Percentiles rank a stretch among this genome's conserved stretches.
phyloP scores from a whole-genome alignment of 169 alveolate species.

The Babesia bovis region DNA sequence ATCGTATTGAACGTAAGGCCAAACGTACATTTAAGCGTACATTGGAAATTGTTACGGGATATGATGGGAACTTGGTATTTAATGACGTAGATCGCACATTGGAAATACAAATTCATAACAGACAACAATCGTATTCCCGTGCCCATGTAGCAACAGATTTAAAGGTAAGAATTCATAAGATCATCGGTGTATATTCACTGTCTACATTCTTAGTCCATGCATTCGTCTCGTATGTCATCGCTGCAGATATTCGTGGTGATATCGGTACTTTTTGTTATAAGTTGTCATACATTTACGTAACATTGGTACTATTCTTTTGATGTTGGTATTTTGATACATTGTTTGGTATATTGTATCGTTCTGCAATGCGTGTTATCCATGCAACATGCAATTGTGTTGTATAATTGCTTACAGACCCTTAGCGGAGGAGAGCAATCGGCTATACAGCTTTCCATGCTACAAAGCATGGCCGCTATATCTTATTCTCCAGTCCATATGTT shows the following conservation, averaged over 20 bases:
- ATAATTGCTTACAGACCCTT: conserved; percentile 64
- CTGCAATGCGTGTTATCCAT: too few species aligned
- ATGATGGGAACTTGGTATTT: conserved; percentile 64
- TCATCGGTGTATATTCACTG: too few species aligned
- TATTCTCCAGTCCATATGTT: conserved; percentile 67
- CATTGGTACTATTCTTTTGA: too few species aligned
- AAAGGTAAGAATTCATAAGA: conserved; percentile 61
- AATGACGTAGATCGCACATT: conserved; percentile 61
- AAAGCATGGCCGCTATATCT: conserved; percentile 61
- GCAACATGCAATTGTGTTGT: too few species aligned
- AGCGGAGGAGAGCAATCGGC: conserved; percentile 70
- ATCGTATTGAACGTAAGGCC: conserved; percentile 41
- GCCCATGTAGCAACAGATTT: conserved; percentile 62
- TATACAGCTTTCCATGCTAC: conserved; percentile 66
- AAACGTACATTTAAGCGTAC: conserved; percentile 48
- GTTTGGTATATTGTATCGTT: too few species aligned
- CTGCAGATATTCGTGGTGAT: too few species aligned
- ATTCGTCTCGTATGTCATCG: too few species aligned
- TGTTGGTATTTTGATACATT: too few species aligned
- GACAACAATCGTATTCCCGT: conserved; percentile 57
- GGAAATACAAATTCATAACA: conserved; percentile 62
- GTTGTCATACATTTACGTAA: too few species aligned
- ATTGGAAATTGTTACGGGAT: conserved; percentile 60
- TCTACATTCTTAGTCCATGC: too few species aligned
- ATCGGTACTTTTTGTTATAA: too few species aligned